phyloP scores from a whole-genome alignment of 352 stramenopile species.

The Elongisporangium undulatum region DNA sequence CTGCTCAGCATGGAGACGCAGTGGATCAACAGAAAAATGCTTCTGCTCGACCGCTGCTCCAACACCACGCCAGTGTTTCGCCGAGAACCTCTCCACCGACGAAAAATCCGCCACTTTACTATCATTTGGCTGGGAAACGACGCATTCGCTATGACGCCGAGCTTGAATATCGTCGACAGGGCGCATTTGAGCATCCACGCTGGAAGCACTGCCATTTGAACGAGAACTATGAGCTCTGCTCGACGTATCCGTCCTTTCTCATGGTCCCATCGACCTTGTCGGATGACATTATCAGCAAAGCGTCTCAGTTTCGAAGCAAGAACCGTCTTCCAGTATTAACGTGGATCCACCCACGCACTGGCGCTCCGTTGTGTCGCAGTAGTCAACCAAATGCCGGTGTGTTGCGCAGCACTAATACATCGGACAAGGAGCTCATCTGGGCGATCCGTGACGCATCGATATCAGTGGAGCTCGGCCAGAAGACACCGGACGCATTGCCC shows the following conservation, averaged over 20 bases:
- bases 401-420: slow-evolving; percentile 86
- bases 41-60: slow-evolving; percentile 9
- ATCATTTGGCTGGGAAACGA: slow-evolving; percentile 34
- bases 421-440: slow-evolving; percentile 91
- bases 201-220: slow-evolving; percentile 66
- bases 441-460: slow-evolving; percentile 79
- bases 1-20: not conserved
- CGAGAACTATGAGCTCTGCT: slow-evolving; percentile 63
- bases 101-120: slow-evolving; percentile 13
- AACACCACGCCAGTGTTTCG: slow-evolving; percentile 41
- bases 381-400: slow-evolving; percentile 96
- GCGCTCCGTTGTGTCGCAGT: slow-evolving; percentile 90
- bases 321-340: slow-evolving; percentile 80
- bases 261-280: slow-evolving; percentile 56
- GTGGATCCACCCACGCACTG: slow-evolving; percentile 88
- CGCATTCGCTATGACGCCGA: slow-evolving; percentile 73
- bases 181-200: slow-evolving; percentile 52
- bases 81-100: not conserved
- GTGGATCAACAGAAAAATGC: not conserved
- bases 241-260: slow-evolving; percentile 68
- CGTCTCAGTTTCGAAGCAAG: slow-evolving; percentile 72
- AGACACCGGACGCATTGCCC: slow-evolving; percentile 18
- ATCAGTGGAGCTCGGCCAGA: slow-evolving; percentile 30
- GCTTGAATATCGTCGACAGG: slow-evolving; percentile 57
- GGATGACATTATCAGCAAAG: slow-evolving; percentile 68